phyloP scores from a whole-genome alignment of 2,329 filamentous ascomycete species.

The Endocalyx cinctus region DNA sequence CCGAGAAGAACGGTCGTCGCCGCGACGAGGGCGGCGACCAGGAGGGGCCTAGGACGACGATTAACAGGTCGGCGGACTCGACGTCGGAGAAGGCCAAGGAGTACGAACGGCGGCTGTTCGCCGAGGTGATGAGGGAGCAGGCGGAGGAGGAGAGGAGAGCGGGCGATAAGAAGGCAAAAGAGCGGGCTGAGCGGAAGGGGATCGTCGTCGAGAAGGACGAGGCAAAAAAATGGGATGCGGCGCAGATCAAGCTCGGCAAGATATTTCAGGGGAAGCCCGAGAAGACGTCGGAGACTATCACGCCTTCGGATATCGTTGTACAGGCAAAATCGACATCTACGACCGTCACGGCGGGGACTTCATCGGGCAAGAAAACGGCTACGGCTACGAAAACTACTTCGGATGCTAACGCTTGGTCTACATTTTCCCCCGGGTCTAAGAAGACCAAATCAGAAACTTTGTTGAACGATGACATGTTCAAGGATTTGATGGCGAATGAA shows the following conservation, averaged over 20 bases:
- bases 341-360: too few species aligned
- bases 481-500: not conserved
- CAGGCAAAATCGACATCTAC: not conserved
- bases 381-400: too few species aligned
- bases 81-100: not conserved
- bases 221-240: too few species aligned
- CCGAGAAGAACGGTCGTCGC: too few species aligned
- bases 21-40: not conserved
- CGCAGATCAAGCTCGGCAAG: not conserved
- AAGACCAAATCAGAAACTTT: not conserved
- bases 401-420: too few species aligned
- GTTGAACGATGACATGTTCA: not conserved
- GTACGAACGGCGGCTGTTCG: not conserved
- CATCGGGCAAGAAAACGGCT: too few species aligned
- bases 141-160: not conserved
- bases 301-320: not conserved
- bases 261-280: not conserved
- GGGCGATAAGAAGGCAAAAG: not conserved
- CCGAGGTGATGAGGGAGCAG: not conserved
- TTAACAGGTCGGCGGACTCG: too few species aligned
- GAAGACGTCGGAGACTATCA: not conserved
- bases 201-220: too few species aligned
- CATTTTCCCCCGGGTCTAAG: too few species aligned
- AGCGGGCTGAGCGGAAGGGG: not conserved
- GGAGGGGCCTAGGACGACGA: too few species aligned